phyloP scores from a whole-genome alignment of 2,329 filamentous ascomycete species.

The Hyphodiscus sp. region DNA sequence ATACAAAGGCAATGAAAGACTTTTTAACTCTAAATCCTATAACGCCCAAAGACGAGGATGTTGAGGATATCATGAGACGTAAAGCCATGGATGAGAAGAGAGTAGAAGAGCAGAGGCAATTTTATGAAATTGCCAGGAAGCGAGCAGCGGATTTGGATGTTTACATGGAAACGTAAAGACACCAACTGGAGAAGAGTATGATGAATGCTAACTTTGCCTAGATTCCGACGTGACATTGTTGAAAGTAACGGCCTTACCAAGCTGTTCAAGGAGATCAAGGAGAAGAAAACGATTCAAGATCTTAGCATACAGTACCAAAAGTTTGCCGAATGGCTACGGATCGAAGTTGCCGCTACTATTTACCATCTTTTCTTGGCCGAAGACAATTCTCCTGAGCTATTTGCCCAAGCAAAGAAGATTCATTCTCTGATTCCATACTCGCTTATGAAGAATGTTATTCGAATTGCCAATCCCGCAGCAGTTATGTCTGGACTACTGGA shows the following conservation, averaged over 20 bases:
- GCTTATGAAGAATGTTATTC: slow-evolving; percentile 91
- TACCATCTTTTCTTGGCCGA: slow-evolving; percentile 97
- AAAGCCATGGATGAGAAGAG: slow-evolving; percentile 82
- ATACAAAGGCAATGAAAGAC: slow-evolving; percentile 75
- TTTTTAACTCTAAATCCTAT: slow-evolving; percentile 74
- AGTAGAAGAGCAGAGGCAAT: slow-evolving; percentile 85
- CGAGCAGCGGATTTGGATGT: slow-evolving; percentile 89
- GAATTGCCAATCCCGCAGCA: slow-evolving; percentile 89
- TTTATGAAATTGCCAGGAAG: slow-evolving; percentile 91
- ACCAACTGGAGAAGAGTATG: not conserved
- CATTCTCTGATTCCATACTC: slow-evolving; percentile 93
- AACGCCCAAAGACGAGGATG: slow-evolving; percentile 72
- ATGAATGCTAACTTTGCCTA: slow-evolving; percentile 25
- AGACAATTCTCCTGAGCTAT: slow-evolving; percentile 94
- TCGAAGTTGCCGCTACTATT: slow-evolving; percentile 92
- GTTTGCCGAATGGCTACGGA: slow-evolving; percentile 95
- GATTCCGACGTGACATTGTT: slow-evolving; percentile 61
- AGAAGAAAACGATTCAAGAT: slow-evolving; percentile 80
- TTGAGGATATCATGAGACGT: slow-evolving; percentile 70
- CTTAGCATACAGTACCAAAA: slow-evolving; percentile 95
- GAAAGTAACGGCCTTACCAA: slow-evolving; percentile 78
- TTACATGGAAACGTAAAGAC: slow-evolving; percentile 85
- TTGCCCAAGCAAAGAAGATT: slow-evolving; percentile 88
- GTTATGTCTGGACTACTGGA: slow-evolving; percentile 97
- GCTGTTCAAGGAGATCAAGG: slow-evolving; percentile 86